Evolutionary conservation across 148 eudicot species (phyloP), one percentile per base, ranked within the genome.

Genomic region (Rhododendron vialii): DNA sequence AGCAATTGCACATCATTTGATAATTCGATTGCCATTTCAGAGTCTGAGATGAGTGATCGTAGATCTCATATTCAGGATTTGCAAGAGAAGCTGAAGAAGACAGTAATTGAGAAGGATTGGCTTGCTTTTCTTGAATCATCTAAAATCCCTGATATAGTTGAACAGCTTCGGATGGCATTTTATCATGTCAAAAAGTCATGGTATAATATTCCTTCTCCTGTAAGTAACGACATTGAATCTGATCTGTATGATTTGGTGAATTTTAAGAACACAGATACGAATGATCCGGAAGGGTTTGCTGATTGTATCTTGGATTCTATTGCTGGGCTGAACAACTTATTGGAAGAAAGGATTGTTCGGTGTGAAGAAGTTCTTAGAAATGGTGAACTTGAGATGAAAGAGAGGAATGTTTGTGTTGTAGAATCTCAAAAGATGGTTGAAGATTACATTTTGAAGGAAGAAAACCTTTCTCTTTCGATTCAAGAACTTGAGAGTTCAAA

Each of bases 151-250:
- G 89, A 91, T 83, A 79, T 89, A 51, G 77, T 86, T 82, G 87
- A 90, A 85, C 91, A 93, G 85, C 88, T 93, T 84, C 86, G 85
- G 78, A 81, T 86, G 74, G 87, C 87, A 84, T 85, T 93, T 63
- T 83, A 84, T 69, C 83, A 88, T 76, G 67, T 88, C 53, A 90
- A 80, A 90, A 92, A 85, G 85, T 91, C 91, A 53, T 87, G 84
- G 87, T 80, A 65, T 88, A 76, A 85, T 85, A 69, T 83, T 30
- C 71, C 86, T 15, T 87, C 71, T 61, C 79, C 82, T 26, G 86
- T 36, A 73, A 88, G 71, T 87, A 47, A 71, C 22, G 33, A 79
- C 65, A 33, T 57, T 43, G 59, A 85, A 57, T 75, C 76, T 79
- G 84, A 86, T 63, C 85, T 78, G 88, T n/a, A 74, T 85, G 82